Evolutionary conservation across 192 early-diverging fungal genomes (phyloP).

Genomic region (Rhizophagus sp.): DNA sequence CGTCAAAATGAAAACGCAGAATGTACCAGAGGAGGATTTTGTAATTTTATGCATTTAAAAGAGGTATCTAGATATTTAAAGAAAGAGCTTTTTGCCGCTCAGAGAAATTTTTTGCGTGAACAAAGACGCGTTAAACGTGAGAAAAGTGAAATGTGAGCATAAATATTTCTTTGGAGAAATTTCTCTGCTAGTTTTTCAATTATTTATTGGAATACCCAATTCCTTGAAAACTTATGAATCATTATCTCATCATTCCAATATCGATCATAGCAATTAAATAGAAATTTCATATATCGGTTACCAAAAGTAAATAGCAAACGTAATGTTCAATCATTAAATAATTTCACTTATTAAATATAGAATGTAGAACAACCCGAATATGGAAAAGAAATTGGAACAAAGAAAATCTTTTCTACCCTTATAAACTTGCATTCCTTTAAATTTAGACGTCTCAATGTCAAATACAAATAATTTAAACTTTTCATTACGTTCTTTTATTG

Average conservation of each 20-base stretch:
- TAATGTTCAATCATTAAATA: not conserved
- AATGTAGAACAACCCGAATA: too few relatives aligned
- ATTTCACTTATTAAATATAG: not conserved
- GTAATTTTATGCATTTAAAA: slow-evolving; percentile 99
- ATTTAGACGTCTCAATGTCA: too few relatives aligned
- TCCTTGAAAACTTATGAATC: too few relatives aligned
- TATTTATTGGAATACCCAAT: too few relatives aligned
- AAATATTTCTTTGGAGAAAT: not conserved
- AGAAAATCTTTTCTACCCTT: too few relatives aligned
- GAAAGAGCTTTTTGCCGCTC: slow-evolving; percentile 83
- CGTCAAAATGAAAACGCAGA: slow-evolving; percentile 93
- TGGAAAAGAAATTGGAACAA: not conserved
- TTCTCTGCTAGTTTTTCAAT: not conserved
- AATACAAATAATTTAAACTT: too few relatives aligned
- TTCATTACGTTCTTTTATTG: too few relatives aligned
- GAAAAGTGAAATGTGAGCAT: slow-evolving; percentile 34
- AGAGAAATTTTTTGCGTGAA: slow-evolving; percentile 56
- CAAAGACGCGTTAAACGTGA: slow-evolving; percentile 45
- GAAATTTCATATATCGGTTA: too few relatives aligned
- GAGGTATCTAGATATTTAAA: slow-evolving; percentile 75
- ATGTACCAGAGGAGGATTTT: slow-evolving; percentile 94
- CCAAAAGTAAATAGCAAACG: too few relatives aligned
- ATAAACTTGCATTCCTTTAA: too few relatives aligned
- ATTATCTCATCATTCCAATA: too few relatives aligned
- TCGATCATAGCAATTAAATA: too few relatives aligned